phyloP scores from a whole-genome alignment of 2,329 filamentous ascomycete species.

The Periconia sp. region DNA sequence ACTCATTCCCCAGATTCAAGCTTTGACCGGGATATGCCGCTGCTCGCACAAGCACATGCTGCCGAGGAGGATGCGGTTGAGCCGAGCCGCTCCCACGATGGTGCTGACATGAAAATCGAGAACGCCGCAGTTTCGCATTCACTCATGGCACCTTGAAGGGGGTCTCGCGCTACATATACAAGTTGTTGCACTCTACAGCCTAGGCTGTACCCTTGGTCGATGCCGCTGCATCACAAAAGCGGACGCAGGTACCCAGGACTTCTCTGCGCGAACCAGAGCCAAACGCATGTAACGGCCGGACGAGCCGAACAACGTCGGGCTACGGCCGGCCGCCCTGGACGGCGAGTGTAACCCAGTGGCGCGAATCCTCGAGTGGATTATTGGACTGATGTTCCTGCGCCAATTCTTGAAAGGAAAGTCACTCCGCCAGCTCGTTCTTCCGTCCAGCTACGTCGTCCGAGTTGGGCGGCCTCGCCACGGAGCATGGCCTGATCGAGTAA shows the following conservation, averaged over 20 bases:
- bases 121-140: neutral
- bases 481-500: slow-evolving; percentile 27
- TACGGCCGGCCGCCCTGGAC: too few relatives aligned
- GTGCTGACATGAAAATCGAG: neutral
- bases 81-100: slow-evolving; percentile 8
- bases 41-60: slow-evolving; percentile 27
- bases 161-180: too few relatives aligned
- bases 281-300: neutral
- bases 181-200: too few relatives aligned
- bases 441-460: neutral
- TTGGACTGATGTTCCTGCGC: slow-evolving; percentile 22
- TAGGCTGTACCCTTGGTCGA: too few relatives aligned
- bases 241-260: slow-evolving; percentile 15
- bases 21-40: neutral
- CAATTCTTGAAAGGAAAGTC: slow-evolving; percentile 12
- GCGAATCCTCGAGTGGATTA: too few relatives aligned
- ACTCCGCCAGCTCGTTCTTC: neutral
- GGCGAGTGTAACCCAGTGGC: too few relatives aligned
- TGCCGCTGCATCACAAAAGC: neutral
- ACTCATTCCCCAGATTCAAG: slow-evolving; percentile 13
- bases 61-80: slow-evolving; percentile 34
- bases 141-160: too few relatives aligned
- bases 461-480: slow-evolving; percentile 9
- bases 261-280: neutral
- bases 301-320: neutral